Conservation (phyloP, 495 filamentous ascomycete genomes). For the Friedmanniomyces endolithicus region DNA sequence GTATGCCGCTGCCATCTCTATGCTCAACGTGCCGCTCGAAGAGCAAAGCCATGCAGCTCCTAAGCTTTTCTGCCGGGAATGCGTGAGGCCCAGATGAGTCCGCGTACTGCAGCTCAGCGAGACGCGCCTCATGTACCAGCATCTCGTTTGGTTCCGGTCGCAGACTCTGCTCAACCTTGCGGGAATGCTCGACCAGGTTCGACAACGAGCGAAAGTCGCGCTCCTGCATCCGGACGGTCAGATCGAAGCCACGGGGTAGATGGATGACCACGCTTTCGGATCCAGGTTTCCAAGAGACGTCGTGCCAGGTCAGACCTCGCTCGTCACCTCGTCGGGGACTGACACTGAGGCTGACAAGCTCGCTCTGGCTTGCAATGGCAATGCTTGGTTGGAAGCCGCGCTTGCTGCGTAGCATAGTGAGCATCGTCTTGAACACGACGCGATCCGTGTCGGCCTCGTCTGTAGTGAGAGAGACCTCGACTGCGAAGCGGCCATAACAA, state of each 20-base stretch:
- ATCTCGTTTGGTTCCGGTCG: slow-evolving; percentile 52
- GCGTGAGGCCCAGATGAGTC: slow-evolving; percentile 50
- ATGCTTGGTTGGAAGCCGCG: slow-evolving; percentile 53
- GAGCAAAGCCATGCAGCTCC: slow-evolving; percentile 52
- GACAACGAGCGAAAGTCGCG: slow-evolving; percentile 62
- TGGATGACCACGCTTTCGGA: slow-evolving; percentile 48
- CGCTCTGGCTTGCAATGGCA: slow-evolving; percentile 62
- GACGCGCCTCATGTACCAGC: slow-evolving; percentile 47
- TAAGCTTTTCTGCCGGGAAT: slow-evolving; percentile 62
- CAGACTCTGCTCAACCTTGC: slow-evolving; percentile 56
- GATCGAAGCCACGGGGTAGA: slow-evolving; percentile 54
- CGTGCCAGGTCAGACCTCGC: slow-evolving; percentile 54
- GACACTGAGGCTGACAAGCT: slow-evolving; percentile 60
- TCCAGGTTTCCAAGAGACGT: slow-evolving; percentile 62
- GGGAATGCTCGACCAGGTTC: slow-evolving; percentile 70
- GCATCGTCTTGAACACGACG: slow-evolving; percentile 53
- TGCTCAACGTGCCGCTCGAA: slow-evolving; percentile 56
- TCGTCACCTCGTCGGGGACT: slow-evolving; percentile 42
- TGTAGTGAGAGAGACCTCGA: slow-evolving; percentile 55
- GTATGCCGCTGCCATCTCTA: slow-evolving; percentile 49
- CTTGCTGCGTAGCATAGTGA: slow-evolving; percentile 61
- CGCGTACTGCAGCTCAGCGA: slow-evolving; percentile 63
- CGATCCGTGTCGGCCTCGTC: slow-evolving; percentile 51
- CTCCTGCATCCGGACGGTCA: slow-evolving; percentile 57
- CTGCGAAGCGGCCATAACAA: slow-evolving; percentile 61